Base-by-base conservation (phyloP, 208 protist species). In the Leishmania mexicana region DNA sequence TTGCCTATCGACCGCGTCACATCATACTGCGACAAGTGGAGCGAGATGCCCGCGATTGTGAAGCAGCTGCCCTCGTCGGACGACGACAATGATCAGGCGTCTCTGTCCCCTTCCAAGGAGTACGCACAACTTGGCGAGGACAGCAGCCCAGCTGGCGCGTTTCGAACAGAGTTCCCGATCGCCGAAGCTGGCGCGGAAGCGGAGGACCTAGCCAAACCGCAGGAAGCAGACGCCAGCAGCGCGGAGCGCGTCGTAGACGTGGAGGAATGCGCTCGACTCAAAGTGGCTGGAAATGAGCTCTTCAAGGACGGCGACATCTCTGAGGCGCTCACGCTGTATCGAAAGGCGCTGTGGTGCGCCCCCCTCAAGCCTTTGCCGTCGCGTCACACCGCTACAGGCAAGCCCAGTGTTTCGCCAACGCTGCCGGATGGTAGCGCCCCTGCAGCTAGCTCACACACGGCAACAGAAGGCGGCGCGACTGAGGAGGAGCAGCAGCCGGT, bases 261-360 rank as follows among this genome's bases (percentile, higher is more conserved):
- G 72, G 84, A 87, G 64, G 86, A 87, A 79, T 95, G 91, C 75
- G 78, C 85, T 35, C 84, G 86, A 38, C 85, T 96, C 40, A 97
- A 97, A 71, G 85, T 68, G 31, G 79, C 79, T 7, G 95, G 93
- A n/a, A 97, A 97, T 78, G 80, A 76, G 60, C 85, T 91, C 5
- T 97, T 95, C 78, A 79, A 58, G 7, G 62, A 81, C 10, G 89
- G 90, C 31, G 73, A 89, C n/a, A 70, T 95, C n/a, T 83, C 64
- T 5, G 90, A 90, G 75, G 95, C 95, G 8, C 85, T 97, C n/a
- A 76, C 78, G 53, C n/a, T 90, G 68, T 97, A 97, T 83, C 89
- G 90, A 35, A 80, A 86, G 31, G 93, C 92, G 13, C 42, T 96
- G 47, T 88, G 87, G 76, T 79, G 76, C 35, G 95, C 93, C 0